These are phyloP conservation scores for Lactarius sp. DNA, from an alignment of 768 basidiomycete genomes.

Conservation along the genomic window DNA sequence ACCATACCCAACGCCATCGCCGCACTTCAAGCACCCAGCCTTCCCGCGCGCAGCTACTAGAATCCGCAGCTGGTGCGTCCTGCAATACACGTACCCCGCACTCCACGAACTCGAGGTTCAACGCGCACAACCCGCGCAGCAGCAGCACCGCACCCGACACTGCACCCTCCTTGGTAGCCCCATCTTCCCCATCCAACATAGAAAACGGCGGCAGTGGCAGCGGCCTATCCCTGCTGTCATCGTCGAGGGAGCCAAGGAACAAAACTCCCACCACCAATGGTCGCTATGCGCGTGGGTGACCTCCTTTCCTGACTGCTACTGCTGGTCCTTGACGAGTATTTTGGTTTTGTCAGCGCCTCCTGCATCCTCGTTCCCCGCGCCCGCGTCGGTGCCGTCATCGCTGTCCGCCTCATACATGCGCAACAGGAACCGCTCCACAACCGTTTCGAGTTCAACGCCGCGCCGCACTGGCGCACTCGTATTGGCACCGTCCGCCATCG, in stretches of 20 bases:
- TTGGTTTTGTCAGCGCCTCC: neutral
- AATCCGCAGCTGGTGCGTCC: no score
- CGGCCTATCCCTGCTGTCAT: neutral
- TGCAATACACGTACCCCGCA: no score
- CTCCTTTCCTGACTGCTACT: neutral
- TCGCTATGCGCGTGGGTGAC: neutral
- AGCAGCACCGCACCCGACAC: no score
- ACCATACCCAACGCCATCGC: no score
- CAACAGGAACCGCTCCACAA: conserved; percentile 33
- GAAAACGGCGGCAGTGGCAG: no score
- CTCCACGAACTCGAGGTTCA: no score
- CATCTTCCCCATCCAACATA: no score
- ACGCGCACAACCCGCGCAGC: no score
- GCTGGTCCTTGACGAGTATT: no score
- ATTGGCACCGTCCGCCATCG: neutral
- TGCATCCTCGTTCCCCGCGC: neutral
- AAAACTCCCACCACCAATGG: conserved; percentile 12
- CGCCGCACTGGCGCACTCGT: conserved; percentile 9
- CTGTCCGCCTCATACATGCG: conserved; percentile 18
- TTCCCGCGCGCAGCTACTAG: no score
- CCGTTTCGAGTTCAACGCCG: conserved; percentile 32
- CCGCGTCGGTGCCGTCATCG: neutral
- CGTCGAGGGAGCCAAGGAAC: conserved; percentile 5
- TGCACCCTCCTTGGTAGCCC: no score
- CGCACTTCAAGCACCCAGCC: no score